Conservation (phyloP, 495 filamentous ascomycete genomes). For the Neurospora sp. region DNA sequence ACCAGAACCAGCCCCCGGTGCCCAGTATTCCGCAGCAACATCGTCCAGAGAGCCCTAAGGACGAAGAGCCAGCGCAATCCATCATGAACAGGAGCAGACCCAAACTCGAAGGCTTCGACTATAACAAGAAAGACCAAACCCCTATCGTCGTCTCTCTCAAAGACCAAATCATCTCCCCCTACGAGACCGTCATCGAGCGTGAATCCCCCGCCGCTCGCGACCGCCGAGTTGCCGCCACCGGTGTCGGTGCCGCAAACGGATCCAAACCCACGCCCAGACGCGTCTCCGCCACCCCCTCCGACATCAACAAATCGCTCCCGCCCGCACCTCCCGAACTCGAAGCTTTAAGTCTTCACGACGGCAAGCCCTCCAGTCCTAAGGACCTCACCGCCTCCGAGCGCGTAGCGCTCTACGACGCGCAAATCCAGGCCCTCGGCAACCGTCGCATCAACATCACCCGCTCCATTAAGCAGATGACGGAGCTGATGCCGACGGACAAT, state of each 20-base stretch:
- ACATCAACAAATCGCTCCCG: slow-evolving; percentile 47
- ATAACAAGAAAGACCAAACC: slow-evolving; percentile 4
- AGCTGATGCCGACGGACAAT: slow-evolving; percentile 47
- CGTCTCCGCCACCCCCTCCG: slow-evolving; percentile 17
- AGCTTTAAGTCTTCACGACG: background rate
- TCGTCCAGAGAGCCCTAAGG: background rate
- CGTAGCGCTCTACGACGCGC: slow-evolving; percentile 56
- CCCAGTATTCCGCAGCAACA: slow-evolving; percentile 19
- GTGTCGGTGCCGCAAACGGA: background rate
- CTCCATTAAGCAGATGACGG: slow-evolving; percentile 62
- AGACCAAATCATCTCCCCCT: slow-evolving; percentile 18
- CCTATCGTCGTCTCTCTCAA: slow-evolving; percentile 21
- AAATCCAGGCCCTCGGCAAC: slow-evolving; percentile 52
- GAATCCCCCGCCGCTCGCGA: slow-evolving; percentile 9
- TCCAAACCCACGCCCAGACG: slow-evolving; percentile 1
- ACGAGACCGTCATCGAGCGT: background rate
- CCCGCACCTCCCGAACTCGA: slow-evolving; percentile 39
- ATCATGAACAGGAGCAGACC: slow-evolving; percentile 31
- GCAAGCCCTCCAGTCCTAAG: slow-evolving; percentile 12
- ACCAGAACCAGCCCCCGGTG: slow-evolving; percentile 22
- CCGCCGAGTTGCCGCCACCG: slow-evolving; percentile 3
- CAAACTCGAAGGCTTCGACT: slow-evolving; percentile 1
- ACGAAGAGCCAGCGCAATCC: slow-evolving; percentile 5
- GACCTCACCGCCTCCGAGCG: slow-evolving; percentile 45
- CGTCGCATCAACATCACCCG: slow-evolving; percentile 61